phyloP scores from a whole-genome alignment of 108 stramenopile species.

The Cyclotella baltica region DNA sequence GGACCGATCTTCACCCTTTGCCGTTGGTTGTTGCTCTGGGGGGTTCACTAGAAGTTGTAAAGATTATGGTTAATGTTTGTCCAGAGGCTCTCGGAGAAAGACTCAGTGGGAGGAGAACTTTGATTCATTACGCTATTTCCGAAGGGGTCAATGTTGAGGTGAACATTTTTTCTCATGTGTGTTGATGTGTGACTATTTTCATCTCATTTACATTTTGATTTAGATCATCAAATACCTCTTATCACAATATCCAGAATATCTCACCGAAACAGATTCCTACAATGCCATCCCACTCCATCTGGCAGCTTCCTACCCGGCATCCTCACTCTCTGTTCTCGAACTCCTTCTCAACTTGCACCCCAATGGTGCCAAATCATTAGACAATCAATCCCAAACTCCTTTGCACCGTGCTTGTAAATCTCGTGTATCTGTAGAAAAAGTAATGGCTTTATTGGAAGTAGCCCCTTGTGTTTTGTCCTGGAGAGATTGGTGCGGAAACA shows the following conservation, averaged over 20 bases:
- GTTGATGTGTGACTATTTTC: background rate
- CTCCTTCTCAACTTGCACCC: slow-evolving; percentile 34
- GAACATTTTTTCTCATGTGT: background rate
- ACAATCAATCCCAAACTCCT: slow-evolving; percentile 40
- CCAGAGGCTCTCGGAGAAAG: slow-evolving; percentile 35
- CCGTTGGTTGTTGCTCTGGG: slow-evolving; percentile 43
- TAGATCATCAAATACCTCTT: slow-evolving; percentile 34
- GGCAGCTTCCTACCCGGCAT: slow-evolving; percentile 36
- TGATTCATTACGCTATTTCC: slow-evolving; percentile 40
- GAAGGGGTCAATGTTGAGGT: slow-evolving; percentile 32
- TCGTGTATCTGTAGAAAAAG: slow-evolving; percentile 25
- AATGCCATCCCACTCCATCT: slow-evolving; percentile 36
- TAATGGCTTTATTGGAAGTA: slow-evolving; percentile 27
- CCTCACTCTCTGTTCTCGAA: slow-evolving; percentile 7
- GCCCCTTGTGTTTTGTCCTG: slow-evolving; percentile 30
- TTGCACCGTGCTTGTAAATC: slow-evolving; percentile 47
- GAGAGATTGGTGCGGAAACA: slow-evolving; percentile 30
- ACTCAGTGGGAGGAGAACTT: slow-evolving; percentile 31
- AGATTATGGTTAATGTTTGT: slow-evolving; percentile 30
- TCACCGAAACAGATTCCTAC: slow-evolving; percentile 39
- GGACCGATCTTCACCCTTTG: slow-evolving; percentile 29
- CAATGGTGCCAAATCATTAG: slow-evolving; percentile 25
- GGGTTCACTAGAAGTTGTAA: slow-evolving; percentile 32
- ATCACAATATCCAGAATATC: slow-evolving; percentile 11
- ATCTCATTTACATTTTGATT: background rate